Evolutionary conservation across 2,329 filamentous ascomycete genomes (phyloP).

Genomic region (Sporothrix protearum): DNA sequence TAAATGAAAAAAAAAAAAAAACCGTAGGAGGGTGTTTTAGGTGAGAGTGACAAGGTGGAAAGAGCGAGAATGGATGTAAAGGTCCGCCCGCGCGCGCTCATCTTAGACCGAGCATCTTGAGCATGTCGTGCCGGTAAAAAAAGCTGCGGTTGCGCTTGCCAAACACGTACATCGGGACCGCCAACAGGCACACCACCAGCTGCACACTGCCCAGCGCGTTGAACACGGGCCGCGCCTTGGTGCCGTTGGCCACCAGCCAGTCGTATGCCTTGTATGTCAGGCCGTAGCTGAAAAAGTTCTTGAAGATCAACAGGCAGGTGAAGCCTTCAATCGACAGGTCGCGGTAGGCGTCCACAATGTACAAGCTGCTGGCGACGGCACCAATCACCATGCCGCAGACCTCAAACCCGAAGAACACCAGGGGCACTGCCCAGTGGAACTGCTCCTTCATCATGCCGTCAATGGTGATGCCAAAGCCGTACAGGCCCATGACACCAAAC

Average conservation of each 20-base stretch:
- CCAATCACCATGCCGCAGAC: constrained; percentile 91
- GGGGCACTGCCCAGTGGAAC: constrained; percentile 70
- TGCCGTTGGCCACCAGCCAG: constrained; percentile 69
- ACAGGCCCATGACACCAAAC: constrained; percentile 73
- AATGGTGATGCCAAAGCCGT: constrained; percentile 76
- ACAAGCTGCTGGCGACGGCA: constrained; percentile 78
- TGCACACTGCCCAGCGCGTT: constrained; percentile 72
- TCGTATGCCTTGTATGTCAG: constrained; percentile 80
- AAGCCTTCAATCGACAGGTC: constrained; percentile 84
- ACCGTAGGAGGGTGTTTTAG: background rate
- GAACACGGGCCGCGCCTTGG: constrained; percentile 55
- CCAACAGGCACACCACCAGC: constrained; percentile 69
- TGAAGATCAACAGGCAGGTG: constrained; percentile 86
- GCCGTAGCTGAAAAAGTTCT: constrained; percentile 87
- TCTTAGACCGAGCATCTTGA: constrained; percentile 47
- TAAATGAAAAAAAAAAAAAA: background rate
- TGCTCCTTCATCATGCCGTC: constrained; percentile 51
- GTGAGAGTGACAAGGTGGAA: background rate
- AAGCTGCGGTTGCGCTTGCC: constrained; percentile 75
- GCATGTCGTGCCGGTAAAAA: constrained; percentile 70
- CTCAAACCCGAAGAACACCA: constrained; percentile 79
- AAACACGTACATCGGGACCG: constrained; percentile 71
- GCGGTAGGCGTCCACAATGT: constrained; percentile 89
- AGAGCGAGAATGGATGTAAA: background rate
- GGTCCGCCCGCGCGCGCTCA: background rate